Evolutionary conservation across 345 rosid species (phyloP).

Genomic region (Gossypium arboreum): DNA sequence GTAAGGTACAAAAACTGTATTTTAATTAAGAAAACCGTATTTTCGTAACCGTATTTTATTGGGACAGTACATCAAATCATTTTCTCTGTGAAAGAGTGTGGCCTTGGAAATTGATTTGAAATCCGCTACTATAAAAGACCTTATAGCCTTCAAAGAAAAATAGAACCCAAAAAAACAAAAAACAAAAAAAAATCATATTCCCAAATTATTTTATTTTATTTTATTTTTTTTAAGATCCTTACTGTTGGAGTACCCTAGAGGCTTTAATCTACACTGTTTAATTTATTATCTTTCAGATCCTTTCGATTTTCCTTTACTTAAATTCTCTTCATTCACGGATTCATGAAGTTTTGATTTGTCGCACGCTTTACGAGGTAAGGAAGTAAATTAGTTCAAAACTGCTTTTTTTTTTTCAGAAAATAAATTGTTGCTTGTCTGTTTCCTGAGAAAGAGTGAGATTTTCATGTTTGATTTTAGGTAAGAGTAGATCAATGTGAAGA

Average conservation of each 20-base stretch:
- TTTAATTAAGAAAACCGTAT: not conserved
- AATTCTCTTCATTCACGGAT: slow-evolving; percentile 2
- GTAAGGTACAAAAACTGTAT: not conserved
- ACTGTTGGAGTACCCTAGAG: slow-evolving; percentile 26
- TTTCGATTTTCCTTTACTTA: slow-evolving; percentile 13
- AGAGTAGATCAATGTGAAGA: slow-evolving; percentile 36
- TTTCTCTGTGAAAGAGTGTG: not conserved
- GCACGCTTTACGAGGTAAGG: slow-evolving; percentile 34
- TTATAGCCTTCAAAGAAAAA: slow-evolving; percentile 15
- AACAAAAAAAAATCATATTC: not conserved
- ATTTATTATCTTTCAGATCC: slow-evolving; percentile 27
- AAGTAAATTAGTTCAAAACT: not conserved
- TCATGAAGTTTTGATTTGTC: slow-evolving; percentile 43
- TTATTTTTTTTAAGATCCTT: slow-evolving; percentile 11
- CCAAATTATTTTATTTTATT: slow-evolving; percentile 5
- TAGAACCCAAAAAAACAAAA: not conserved
- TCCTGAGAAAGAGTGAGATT: slow-evolving; percentile 13
- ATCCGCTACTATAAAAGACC: slow-evolving; percentile 19
- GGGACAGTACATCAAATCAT: not conserved
- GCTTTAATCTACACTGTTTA: slow-evolving; percentile 21
- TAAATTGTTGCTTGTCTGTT: slow-evolving; percentile 29
- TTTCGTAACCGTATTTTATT: not conserved
- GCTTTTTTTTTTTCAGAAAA: not conserved
- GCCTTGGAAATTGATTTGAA: slow-evolving; percentile 29
- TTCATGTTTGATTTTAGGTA: slow-evolving; percentile 16